Base-by-base conservation (phyloP, 768 basidiomycete species). In the Collybia mongolica region DNA sequence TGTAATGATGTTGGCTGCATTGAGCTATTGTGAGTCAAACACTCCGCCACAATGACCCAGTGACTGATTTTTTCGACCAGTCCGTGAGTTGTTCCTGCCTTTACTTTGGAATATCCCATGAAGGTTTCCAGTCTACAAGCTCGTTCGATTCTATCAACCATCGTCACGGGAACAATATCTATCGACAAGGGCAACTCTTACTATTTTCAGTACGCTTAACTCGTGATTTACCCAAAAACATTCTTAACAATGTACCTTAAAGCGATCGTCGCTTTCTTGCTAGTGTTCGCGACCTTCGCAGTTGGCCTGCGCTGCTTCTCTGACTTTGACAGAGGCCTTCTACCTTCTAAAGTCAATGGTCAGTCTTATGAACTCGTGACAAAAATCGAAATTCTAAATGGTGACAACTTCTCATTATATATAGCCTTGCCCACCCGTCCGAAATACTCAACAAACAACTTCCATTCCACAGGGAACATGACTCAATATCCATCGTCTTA, bases 291-390 rank as follows among this genome's bases (percentile, higher is more conserved):
- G n/a, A 89, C 88, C 9, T 90, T 93, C 60, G 76, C 71, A 11
- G 77, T 93, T 22, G 91, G 91, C 18, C 62, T 92, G 18, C 82
- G 84, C 45, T 93, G 91, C 64, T 88, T 89, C 72, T 63, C 75
- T 23, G 90, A 93, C 72, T 93, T 93, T 60, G 85, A 88, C 66
- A 81, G 81, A 63, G 91, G 92, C n/a, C 71, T 93, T 17, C 72
- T 76, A 48, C 67, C 77, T 14, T 84, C 89, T 43, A 93, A 93
- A 73, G 75, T 79, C 54, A 77, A 84, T 58, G 81, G 90, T 93
- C 68, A 78, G 88, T 75, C 62, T 9, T 66, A 68, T 46, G 40
- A 46, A 22, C 55, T 49, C 46, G 44, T 64, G 40, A 28, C 51
- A 43, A 68, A 66, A 55, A 38, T 62, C 52, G 57, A 60, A 54